These are phyloP conservation scores for Litchi chinensis DNA, from an alignment of 345 rosid species.

Conservation along the genomic window DNA sequence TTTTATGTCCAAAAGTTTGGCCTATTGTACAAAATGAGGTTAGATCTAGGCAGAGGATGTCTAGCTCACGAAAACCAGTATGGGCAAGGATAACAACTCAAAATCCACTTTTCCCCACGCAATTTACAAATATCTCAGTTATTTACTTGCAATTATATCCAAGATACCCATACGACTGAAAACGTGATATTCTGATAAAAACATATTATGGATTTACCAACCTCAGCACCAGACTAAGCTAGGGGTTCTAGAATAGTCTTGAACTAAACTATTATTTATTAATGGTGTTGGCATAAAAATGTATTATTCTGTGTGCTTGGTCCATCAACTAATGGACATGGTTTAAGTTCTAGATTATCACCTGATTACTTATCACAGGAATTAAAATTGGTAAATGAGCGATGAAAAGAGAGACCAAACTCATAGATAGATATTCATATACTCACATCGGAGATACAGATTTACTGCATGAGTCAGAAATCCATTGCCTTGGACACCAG, in stretches of 20 bases:
- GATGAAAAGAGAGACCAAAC: background rate
- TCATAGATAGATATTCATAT: constrained; percentile 8
- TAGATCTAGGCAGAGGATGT: too few species aligned
- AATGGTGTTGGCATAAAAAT: too few species aligned
- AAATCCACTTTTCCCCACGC: too few species aligned
- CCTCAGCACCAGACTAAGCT: background rate
- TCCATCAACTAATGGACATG: background rate
- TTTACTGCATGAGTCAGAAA: constrained; percentile 86
- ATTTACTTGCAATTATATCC: too few species aligned
- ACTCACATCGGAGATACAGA: constrained; percentile 90
- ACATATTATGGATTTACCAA: background rate
- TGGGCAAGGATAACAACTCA: too few species aligned
- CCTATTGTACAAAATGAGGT: too few species aligned
- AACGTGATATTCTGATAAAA: too few species aligned
- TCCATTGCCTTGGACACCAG: constrained; percentile 84
- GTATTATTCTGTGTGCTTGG: background rate
- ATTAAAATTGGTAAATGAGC: background rate
- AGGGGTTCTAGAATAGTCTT: background rate
- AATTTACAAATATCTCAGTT: too few species aligned
- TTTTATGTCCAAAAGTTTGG: too few species aligned
- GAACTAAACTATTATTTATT: too few species aligned
- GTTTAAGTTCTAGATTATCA: background rate
- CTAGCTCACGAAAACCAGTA: too few species aligned
- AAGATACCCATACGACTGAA: too few species aligned
- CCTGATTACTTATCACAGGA: background rate